A percentile compares a stretch with the other conserved stretches of the same genome.
These are phyloP conservation scores for Monilinia fructigena DNA, from an alignment of 2,329 filamentous ascomycete genomes.

Conservation along the genomic window DNA sequence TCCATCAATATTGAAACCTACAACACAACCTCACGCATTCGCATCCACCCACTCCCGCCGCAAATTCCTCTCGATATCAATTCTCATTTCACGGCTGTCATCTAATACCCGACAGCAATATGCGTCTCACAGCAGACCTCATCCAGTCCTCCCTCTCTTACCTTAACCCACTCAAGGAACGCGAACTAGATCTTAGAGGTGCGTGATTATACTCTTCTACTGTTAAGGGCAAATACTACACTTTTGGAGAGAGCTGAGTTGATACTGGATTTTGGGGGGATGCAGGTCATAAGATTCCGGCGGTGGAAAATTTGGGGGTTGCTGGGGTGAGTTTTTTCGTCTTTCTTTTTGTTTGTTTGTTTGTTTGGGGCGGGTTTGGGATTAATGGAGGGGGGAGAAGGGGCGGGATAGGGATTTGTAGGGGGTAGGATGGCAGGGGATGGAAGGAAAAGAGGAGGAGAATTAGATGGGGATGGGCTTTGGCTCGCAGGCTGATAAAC, in stretches of 20 bases:
- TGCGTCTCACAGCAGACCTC: slow-evolving; percentile 95
- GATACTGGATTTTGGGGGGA: slow-evolving; percentile 59
- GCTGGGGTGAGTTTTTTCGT: slow-evolving; percentile 67
- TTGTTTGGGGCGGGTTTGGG: too few species aligned
- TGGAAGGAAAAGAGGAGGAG: not conserved
- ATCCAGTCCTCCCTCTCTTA: slow-evolving; percentile 95
- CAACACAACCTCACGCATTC: not conserved
- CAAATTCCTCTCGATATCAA: not conserved
- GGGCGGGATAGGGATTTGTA: not conserved
- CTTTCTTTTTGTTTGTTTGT: slow-evolving; percentile 14
- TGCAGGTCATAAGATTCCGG: slow-evolving; percentile 95
- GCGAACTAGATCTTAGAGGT: slow-evolving; percentile 99
- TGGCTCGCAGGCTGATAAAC: not conserved
- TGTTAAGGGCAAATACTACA: slow-evolving; percentile 97
- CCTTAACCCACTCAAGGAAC: slow-evolving; percentile 97
- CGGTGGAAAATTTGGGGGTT: slow-evolving; percentile 96
- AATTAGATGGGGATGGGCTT: not conserved
- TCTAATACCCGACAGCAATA: slow-evolving; percentile 42
- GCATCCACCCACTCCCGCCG: not conserved
- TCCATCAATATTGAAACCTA: not conserved
- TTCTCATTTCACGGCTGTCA: not conserved
- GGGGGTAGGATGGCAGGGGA: not conserved
- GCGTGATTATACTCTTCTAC: slow-evolving; percentile 53
- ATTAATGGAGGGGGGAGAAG: not conserved
- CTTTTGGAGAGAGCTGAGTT: slow-evolving; percentile 73